phyloP scores from a whole-genome alignment of 2,329 filamentous ascomycete species.

The Pseudocercospora macadamiae region DNA sequence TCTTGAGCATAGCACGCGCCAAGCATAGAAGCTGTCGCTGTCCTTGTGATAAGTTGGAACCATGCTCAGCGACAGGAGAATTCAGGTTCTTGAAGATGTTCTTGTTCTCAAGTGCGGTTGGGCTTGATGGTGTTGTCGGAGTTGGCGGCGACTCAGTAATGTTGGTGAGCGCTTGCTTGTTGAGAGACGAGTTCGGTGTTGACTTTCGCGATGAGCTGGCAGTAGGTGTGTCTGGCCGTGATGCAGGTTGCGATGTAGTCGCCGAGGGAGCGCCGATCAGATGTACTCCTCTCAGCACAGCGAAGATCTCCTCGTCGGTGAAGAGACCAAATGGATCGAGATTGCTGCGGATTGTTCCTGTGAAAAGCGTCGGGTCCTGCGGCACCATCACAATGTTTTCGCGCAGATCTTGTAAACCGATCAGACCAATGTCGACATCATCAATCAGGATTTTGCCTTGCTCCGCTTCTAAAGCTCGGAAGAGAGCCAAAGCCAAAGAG shows the following conservation, averaged over 20 bases:
- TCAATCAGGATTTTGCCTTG: conserved; percentile 88
- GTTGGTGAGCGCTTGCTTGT: conserved; percentile 33
- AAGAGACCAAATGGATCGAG: conserved; percentile 90
- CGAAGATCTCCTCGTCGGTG: conserved; percentile 88
- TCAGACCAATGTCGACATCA: conserved; percentile 82
- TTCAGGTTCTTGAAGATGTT: conserved; percentile 90
- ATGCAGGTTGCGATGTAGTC: conserved; percentile 43
- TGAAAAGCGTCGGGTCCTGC: conserved; percentile 94
- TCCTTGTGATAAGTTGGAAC: conserved; percentile 91
- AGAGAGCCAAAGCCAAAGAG: conserved; percentile 87
- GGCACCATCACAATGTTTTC: conserved; percentile 96
- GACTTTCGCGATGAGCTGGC: conserved; percentile 24
- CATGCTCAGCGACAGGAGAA: conserved; percentile 83
- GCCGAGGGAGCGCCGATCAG: conserved; percentile 66
- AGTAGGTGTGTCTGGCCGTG: conserved; percentile 39
- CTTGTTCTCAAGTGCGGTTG: conserved; percentile 71
- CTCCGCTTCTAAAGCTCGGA: conserved; percentile 91
- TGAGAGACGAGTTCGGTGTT: conserved; percentile 31
- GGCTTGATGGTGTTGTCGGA: conserved; percentile 43
- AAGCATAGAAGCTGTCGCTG: conserved; percentile 94
- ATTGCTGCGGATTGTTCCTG: conserved; percentile 87
- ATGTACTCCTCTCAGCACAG: conserved; percentile 82
- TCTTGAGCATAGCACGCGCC: conserved; percentile 87
- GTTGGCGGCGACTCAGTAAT: conserved; percentile 39
- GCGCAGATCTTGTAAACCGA: conserved; percentile 90